Evolutionary conservation across 768 basidiomycete genomes (phyloP), one percentile per base, ranked within the genome.

Genomic region (Gyrodon lividus): DNA sequence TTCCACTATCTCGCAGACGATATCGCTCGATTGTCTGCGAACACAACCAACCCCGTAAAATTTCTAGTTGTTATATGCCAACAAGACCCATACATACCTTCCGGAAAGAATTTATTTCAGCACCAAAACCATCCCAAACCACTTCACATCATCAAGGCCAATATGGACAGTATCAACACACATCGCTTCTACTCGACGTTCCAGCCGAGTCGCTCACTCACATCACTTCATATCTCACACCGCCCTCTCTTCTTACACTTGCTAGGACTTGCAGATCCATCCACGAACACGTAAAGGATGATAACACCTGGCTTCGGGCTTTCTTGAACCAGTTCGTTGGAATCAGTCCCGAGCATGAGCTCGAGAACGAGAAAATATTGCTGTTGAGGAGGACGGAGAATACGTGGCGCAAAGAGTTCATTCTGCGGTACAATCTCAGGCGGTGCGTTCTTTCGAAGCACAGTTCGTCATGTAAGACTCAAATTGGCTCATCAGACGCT

Each of bases 221-320:
- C 50, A 77, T 92, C 70, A 87, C 89, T 9, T 77, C 87, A 8
- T 81, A 83, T 66, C 81, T 92, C 48, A 74, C 82, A 59, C 88
- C 87, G 1, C 75, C 72, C 1, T 75, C 81, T 4, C 78, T 93
- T 30, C 63, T 83, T 39, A 69, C 77, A 2, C 79, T 93, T 58
- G 75, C 76, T 19, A 63, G 69, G 57, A 81, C 84, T 52, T 78
- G 76, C 68, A 71, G 65, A 42, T 63, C 61, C 52, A 74, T 90
- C 50, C 74, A 77, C 63, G 72, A 77, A 55, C 89, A 90, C 76
- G 71, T 90, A 76, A 78, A 78, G 48, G 78, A 88, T 59, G 90
- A 93, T 53, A 84, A 81, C 61, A 91, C 87, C 31, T 93, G 90
- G 90, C 76, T 79, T 45, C 74, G 81, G 19, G 90, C 91, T 24